Conservation (phyloP, 257 asterid genomes). For the Capsicum pubescens region DNA sequence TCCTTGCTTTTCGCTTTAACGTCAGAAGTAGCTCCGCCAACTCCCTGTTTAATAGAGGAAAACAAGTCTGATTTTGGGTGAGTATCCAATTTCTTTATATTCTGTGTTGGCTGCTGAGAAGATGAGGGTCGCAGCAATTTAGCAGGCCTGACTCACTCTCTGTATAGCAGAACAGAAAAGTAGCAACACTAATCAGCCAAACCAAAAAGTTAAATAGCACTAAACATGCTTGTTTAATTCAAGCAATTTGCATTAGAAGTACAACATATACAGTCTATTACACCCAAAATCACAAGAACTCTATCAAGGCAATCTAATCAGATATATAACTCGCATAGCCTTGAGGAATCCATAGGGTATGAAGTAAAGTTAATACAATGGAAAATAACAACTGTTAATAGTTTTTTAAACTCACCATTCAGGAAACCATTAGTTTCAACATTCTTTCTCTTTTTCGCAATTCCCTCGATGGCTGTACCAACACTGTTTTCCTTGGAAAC, state of each 20-base stretch:
- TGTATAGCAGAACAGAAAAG: conserved; percentile 43
- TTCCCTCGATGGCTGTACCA: conserved; percentile 47
- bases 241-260: conserved; percentile 25
- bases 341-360: conserved; percentile 13
- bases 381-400: conserved; percentile 23
- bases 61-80: conserved; percentile 39
- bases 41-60: conserved; percentile 41
- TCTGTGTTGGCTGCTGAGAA: conserved; percentile 49
- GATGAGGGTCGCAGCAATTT: conserved; percentile 52
- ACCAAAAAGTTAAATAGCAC: conserved; percentile 32
- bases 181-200: conserved; percentile 47
- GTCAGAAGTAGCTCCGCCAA: conserved; percentile 29
- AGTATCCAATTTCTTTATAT: conserved; percentile 60
- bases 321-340: conserved; percentile 26
- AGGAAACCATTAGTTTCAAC: conserved; percentile 60
- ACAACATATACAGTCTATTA: conserved; percentile 17
- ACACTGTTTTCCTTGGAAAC: conserved; percentile 41
- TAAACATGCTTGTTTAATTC: conserved; percentile 28
- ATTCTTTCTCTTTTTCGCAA: conserved; percentile 61
- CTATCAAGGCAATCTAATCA: conserved; percentile 31
- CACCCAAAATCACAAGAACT: conserved; percentile 26
- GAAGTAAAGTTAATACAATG: conserved; percentile 2
- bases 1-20: conserved; percentile 39
- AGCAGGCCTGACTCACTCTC: conserved; percentile 63
- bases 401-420: conserved; percentile 62